Percentiles rank a stretch among this genome's conserved stretches.
These are phyloP conservation scores for Vitis hybrid DNA, from an alignment of 177 flowering plant species.

Conservation along the genomic window DNA sequence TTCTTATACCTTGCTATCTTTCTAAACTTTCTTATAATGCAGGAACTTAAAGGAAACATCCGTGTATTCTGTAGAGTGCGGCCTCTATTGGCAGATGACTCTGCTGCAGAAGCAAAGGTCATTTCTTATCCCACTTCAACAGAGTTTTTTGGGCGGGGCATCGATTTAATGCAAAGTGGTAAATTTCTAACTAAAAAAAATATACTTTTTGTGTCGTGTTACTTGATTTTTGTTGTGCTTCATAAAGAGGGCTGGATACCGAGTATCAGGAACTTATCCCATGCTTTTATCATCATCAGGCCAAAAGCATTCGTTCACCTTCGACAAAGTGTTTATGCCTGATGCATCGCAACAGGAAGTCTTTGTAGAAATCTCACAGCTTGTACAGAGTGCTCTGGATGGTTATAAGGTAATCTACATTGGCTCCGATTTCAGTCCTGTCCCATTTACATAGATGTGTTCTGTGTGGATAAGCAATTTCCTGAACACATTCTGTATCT, in stretches of 20 bases:
- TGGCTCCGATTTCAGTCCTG: neutral
- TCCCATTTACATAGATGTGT: no score
- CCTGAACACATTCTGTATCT: no score
- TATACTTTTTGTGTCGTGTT: neutral
- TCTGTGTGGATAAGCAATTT: no score
- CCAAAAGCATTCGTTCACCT: constrained; percentile 81
- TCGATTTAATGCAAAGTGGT: constrained; percentile 86
- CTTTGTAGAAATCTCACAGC: constrained; percentile 95
- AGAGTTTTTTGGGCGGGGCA: constrained; percentile 75
- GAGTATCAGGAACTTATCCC: neutral
- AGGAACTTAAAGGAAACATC: constrained; percentile 97
- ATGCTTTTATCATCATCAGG: constrained; percentile 39
- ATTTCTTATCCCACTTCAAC: constrained; percentile 69
- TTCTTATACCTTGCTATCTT: neutral
- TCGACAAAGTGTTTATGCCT: constrained; percentile 81
- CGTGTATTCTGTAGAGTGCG: constrained; percentile 97
- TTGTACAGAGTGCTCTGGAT: constrained; percentile 84
- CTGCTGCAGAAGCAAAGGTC: constrained; percentile 42
- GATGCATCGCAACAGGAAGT: constrained; percentile 84
- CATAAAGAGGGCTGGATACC: neutral
- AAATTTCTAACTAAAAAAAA: neutral
- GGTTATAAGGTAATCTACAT: constrained; percentile 66
- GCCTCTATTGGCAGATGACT: constrained; percentile 82
- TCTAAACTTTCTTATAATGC: constrained; percentile 19
- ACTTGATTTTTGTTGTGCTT: neutral